Conservation (phyloP, 2,329 filamentous ascomycete species). For the Penicillium aurantiogriseum region DNA sequence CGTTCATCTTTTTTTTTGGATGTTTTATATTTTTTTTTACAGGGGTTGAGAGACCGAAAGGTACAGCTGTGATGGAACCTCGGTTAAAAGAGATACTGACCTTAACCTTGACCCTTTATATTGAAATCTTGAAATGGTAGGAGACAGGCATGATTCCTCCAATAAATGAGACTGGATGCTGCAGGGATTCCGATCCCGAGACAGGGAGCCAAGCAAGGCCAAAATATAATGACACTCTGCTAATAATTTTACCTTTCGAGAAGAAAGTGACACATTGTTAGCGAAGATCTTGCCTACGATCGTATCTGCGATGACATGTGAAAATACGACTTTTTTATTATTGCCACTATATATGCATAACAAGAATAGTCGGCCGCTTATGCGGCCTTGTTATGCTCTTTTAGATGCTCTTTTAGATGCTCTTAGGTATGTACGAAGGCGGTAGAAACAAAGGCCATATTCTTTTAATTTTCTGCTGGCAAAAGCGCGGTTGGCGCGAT, state of each 20-base stretch:
- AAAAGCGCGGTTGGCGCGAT: too few relatives aligned
- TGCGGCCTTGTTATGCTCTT: too few relatives aligned
- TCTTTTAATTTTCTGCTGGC: too few relatives aligned
- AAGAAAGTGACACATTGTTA: conserved; percentile 1
- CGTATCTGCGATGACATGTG: not conserved
- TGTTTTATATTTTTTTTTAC: not conserved
- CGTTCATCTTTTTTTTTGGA: too few relatives aligned
- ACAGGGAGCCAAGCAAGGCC: conserved; percentile 1
- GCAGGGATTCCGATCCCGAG: conserved; percentile 19
- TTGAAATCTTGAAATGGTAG: conserved; percentile 1
- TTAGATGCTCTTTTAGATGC: too few relatives aligned
- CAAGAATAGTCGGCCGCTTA: too few relatives aligned
- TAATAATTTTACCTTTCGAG: not conserved
- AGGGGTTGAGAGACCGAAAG: not conserved
- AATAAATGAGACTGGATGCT: conserved; percentile 2
- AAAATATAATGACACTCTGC: not conserved
- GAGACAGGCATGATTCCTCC: not conserved
- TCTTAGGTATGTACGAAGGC: too few relatives aligned
- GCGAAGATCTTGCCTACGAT: not conserved
- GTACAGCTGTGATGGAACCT: not conserved
- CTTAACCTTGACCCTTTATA: not conserved
- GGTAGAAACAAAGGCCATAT: too few relatives aligned
- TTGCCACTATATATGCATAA: not conserved
- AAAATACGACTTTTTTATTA: not conserved
- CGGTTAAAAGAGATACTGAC: not conserved